Conservation (phyloP, 495 filamentous ascomycete genomes). For the Trichoderma gamsii region DNA sequence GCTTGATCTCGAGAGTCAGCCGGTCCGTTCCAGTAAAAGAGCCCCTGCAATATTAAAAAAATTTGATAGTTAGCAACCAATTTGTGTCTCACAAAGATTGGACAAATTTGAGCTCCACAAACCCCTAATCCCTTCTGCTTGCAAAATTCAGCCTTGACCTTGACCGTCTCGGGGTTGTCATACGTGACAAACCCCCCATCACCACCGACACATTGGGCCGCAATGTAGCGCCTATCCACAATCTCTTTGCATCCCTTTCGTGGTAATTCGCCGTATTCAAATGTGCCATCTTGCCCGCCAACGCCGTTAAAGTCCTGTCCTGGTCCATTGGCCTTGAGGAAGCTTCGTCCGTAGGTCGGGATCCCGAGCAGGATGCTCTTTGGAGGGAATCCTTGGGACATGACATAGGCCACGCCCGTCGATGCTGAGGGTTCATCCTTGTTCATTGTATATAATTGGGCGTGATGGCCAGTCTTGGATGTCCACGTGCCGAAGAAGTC, state of each 20-base stretch:
- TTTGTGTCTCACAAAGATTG: neutral
- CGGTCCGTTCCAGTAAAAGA: constrained; percentile 92
- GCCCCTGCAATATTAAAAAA: constrained; percentile 39
- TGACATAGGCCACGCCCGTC: constrained; percentile 64
- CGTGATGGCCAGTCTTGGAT: constrained; percentile 58
- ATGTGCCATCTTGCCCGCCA: constrained; percentile 73
- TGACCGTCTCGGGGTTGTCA: constrained; percentile 79
- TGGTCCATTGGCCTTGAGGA: constrained; percentile 61
- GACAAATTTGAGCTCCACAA: constrained; percentile 22
- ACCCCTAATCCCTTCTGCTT: constrained; percentile 66
- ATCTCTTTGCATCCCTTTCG: constrained; percentile 62
- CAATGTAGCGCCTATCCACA: constrained; percentile 57
- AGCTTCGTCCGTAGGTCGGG: constrained; percentile 81
- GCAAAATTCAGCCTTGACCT: constrained; percentile 75
- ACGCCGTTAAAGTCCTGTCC: constrained; percentile 57
- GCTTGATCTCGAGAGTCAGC: constrained; percentile 60
- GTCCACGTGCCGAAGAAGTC: constrained; percentile 70
- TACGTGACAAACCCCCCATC: constrained; percentile 86
- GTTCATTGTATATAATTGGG: constrained; percentile 60
- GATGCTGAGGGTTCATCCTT: constrained; percentile 46
- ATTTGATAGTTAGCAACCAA: constrained; percentile 17
- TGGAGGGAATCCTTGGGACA: constrained; percentile 52
- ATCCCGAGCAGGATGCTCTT: constrained; percentile 75
- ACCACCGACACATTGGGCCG: constrained; percentile 71
- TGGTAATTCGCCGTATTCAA: constrained; percentile 76